phyloP scores from a whole-genome alignment of 208 protist genomes.

The Strigomonas oncopelti region DNA sequence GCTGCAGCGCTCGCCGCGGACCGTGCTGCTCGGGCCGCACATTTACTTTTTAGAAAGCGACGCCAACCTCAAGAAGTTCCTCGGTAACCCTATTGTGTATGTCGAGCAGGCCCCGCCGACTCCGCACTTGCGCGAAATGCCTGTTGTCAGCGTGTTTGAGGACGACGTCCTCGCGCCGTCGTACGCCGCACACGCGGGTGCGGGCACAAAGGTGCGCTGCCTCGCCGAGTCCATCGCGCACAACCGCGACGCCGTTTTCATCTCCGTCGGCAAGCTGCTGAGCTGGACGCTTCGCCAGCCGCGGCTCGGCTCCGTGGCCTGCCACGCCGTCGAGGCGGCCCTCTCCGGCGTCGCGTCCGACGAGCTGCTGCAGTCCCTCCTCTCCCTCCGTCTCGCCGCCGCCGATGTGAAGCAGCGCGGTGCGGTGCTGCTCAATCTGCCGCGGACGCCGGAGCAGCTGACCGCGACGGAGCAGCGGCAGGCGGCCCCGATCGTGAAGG shows the following conservation, averaged over 20 bases:
- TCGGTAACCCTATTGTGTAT: conserved; percentile 70
- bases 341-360: conserved; percentile 32
- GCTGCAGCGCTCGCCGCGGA: conserved; percentile 34
- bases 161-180: conserved; percentile 7
- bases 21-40: conserved; percentile 45
- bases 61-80: conserved; percentile 48
- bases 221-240: conserved; percentile 69
- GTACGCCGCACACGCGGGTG: not conserved
- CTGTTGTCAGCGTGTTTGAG: conserved; percentile 49
- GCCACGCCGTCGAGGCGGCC: conserved; percentile 45
- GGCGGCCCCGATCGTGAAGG: conserved; percentile 28
- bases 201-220: conserved; percentile 41
- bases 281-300: conserved; percentile 66
- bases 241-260: conserved; percentile 50
- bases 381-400: conserved; percentile 44
- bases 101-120: conserved; percentile 61
- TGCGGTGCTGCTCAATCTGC: conserved; percentile 78
- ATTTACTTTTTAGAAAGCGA: conserved; percentile 80
- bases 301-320: conserved; percentile 39
- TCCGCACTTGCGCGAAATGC: conserved; percentile 27
- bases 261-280: conserved; percentile 74
- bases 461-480: conserved; percentile 15
- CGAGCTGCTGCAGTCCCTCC: conserved; percentile 39
- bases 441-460: conserved; percentile 30
- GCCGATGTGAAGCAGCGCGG: conserved; percentile 62